These are phyloP conservation scores for Colletotrichum cuscutae DNA, from an alignment of 2,329 filamentous ascomycete species.

Conservation along the genomic window DNA sequence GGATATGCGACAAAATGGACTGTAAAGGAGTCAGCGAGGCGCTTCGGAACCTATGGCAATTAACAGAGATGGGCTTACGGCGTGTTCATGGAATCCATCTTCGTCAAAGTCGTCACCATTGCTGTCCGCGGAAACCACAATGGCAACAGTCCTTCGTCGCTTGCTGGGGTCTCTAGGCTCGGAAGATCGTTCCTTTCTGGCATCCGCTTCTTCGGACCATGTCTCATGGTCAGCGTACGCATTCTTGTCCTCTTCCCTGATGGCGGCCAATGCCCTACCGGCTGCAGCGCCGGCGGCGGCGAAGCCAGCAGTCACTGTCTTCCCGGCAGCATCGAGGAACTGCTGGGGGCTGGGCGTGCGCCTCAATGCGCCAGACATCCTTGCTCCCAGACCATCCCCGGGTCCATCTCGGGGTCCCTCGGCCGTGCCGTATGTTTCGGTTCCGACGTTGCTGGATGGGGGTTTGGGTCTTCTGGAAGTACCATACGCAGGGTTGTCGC, in stretches of 20 bases:
- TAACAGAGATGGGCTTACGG: conserved; percentile 66
- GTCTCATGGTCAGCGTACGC: conserved; percentile 87
- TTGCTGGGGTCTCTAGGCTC: conserved; percentile 50
- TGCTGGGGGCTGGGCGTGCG: conserved; percentile 89
- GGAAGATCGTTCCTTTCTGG: conserved; percentile 63
- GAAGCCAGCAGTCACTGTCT: conserved; percentile 82
- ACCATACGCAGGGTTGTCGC: conserved; percentile 63
- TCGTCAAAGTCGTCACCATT: conserved; percentile 68
- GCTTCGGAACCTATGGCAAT: not conserved
- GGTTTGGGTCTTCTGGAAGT: conserved; percentile 47
- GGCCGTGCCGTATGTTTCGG: conserved; percentile 55
- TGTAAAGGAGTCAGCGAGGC: conserved; percentile 47
- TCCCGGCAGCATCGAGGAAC: conserved; percentile 84
- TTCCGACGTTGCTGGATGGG: conserved; percentile 51
- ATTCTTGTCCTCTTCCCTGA: conserved; percentile 83
- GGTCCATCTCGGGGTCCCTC: conserved; percentile 44
- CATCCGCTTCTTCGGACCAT: conserved; percentile 90
- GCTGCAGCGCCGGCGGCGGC: conserved; percentile 85
- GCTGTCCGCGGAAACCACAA: conserved; percentile 86
- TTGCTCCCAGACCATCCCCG: conserved; percentile 73
- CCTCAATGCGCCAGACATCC: conserved; percentile 83
- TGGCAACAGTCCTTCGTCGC: conserved; percentile 81
- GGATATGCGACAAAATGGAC: conserved; percentile 91
- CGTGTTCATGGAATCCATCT: conserved; percentile 77
- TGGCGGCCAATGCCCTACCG: conserved; percentile 83